Evolutionary conservation across 352 stramenopile genomes (phyloP).

Genomic region (Phytopythium sindhum): DNA sequence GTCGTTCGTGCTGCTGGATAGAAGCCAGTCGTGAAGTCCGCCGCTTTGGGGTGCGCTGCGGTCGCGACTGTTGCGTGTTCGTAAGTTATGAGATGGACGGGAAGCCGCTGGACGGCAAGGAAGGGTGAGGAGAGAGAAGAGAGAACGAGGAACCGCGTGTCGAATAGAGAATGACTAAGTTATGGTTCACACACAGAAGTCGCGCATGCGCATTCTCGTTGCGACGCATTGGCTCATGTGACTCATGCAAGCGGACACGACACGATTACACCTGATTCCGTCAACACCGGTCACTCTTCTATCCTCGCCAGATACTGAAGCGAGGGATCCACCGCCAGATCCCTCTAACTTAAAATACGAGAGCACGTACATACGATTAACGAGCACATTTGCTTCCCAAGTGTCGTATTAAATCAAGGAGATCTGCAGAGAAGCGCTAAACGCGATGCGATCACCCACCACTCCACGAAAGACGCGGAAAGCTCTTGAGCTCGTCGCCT

Average conservation of each 20-base stretch:
- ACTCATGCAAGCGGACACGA: too few species aligned
- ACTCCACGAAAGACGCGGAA: not conserved
- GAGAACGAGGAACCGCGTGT: not conserved
- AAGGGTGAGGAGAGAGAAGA: not conserved
- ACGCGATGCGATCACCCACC: too few species aligned
- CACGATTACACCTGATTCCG: not conserved
- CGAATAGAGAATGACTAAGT: constrained; percentile 8
- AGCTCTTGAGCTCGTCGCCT: not conserved
- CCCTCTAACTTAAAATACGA: not conserved
- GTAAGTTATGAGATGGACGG: constrained; percentile 4
- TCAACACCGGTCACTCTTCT: not conserved
- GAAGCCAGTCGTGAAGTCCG: constrained; percentile 5
- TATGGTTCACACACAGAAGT: not conserved
- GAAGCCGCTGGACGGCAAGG: not conserved
- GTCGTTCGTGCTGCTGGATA: constrained; percentile 73
- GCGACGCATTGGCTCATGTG: too few species aligned
- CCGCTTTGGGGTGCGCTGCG: not conserved
- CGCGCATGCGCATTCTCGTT: not conserved
- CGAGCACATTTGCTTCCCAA: too few species aligned
- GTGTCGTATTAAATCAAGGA: not conserved
- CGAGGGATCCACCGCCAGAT: not conserved
- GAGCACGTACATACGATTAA: too few species aligned
- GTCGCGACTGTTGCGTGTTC: not conserved
- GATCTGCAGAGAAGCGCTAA: not conserved
- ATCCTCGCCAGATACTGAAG: not conserved